Evolutionary conservation across 352 stramenopile genomes (phyloP), one percentile per base, ranked within the genome.

Genomic region (Phytophthora sp.): DNA sequence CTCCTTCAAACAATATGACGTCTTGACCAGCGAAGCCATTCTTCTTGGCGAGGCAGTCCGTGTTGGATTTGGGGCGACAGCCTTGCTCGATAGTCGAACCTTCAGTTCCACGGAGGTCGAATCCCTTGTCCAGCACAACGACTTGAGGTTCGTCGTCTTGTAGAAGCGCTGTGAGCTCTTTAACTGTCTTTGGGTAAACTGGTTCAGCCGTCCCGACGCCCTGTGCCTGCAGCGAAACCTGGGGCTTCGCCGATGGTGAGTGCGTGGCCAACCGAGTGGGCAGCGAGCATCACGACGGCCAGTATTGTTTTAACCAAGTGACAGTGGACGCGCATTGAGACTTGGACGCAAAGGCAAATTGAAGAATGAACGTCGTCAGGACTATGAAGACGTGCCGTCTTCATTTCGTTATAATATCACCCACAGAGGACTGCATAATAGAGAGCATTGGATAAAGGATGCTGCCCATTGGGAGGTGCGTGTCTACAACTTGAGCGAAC

Each of bases 101-200:
- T 57, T 77, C 62, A 0, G 72, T 66, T 1, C 66, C 69, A 5
- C 39, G 47, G 60, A 78, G 81, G 61, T 81, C 57, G 30, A 80
- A 81, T 0, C 31, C 50, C 62, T 79, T 71, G 57, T 69, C 66
- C 27, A 85, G 57, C 11, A 82, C 58, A 51, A 85, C 69, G 0
- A 85, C 74, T 11, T 63, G 69, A 0, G 76, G 58, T 35, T 63
- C 12, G 7, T 35, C 55, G 42, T 81, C 73, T 0, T 24, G n/a
- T 13, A 84, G 57, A 16, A 66, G 71, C 7, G 33, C 30, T 45
- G 58, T 69, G 36, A 84, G 67, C 51, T 84, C 57, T 7, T 63
- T 42, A 24, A 67, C 66, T 2, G 41, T 73, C 21, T 63, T 72
- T 3, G 76, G 76, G 42, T 79, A 74, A 7, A 71, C 59, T 0